Base-by-base conservation (phyloP, 2,329 filamentous ascomycete genomes). In the Hyphodiscus sp. region DNA sequence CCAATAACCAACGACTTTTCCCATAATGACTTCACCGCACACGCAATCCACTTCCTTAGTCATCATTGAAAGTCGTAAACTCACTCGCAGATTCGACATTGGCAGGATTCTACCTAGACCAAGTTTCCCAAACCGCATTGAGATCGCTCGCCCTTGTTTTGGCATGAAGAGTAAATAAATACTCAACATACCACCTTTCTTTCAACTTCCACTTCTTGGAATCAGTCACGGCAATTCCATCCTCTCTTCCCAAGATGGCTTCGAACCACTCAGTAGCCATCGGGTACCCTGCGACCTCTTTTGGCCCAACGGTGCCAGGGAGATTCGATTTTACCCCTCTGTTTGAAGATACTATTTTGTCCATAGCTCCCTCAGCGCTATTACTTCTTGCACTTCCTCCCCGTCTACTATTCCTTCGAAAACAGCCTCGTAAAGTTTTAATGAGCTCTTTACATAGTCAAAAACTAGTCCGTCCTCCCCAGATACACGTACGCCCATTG, bases 321-420 rank as follows among this genome's bases (percentile, higher is more conserved):
- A 44, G 50, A n/a, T 63, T 64, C 52, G 63, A 64, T 38, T 64
- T 64, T 45, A 64, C 59, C 15, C 55, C 55, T 6, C 47, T 56
- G 2, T 61, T 62, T 29, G 57, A 65, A 45, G 52, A 60, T 46
- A 52, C 52, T 1, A 46, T 63, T 20, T 48, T 63, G 2, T 61
- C 50, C 18, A 59, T 62, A 29, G n/a, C 58, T 0, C 58, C 60
- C n/a, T 61, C 60, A 9, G 33, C 51, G 1, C 20, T 61, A 2
- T 33, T 63, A 7, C 50, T 62, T 5, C 9, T 59, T 15, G 20
- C 56, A 6, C 33, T 57, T 20, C 60, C 59, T 1, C 23, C 51
- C 1, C 55, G 62, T 29, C 26, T 63, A 20, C 42, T 52, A 1
- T 41, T 26, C 19, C 45, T 61, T 8, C 41, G 43, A 41, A 51